Evolutionary conservation across 106 monocot species (phyloP).

Genomic region (Platanthera zijinensis): DNA sequence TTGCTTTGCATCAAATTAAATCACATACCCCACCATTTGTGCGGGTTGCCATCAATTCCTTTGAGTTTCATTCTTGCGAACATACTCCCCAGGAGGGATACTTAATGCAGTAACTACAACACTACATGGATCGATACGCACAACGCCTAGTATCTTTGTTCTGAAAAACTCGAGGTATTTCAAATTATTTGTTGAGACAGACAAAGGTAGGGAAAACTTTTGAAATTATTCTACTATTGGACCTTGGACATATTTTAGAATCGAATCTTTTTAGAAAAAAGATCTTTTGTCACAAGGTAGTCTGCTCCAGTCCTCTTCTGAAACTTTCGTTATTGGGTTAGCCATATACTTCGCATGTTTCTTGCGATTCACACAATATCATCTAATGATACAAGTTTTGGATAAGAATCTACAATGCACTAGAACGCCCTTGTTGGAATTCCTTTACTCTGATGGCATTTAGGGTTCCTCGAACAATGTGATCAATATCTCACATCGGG

Average conservation of each 20-base stretch:
- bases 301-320: not conserved
- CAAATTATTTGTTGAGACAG: conserved; percentile 4
- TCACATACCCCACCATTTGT: no score
- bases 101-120: no score
- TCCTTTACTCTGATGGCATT: conserved; percentile 16
- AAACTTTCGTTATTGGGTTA: not conserved
- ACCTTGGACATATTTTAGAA: conserved; percentile 5
- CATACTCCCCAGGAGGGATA: no score
- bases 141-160: not conserved
- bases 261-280: conserved; percentile 5
- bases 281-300: not conserved
- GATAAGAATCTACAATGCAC: no score
- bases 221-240: not conserved
- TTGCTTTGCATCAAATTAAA: no score
- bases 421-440: conserved; percentile 9
- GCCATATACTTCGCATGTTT: no score
- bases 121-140: no score
- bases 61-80: no score
- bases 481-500: conserved; percentile 12
- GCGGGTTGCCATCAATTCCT: no score
- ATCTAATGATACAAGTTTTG: no score
- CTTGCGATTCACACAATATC: no score
- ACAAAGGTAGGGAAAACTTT: not conserved
- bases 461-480: conserved; percentile 14
- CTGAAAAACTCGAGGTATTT: conserved; percentile 3